Evolutionary conservation across 139 green algal genomes (phyloP).

Genomic region (Chlorella sp.): DNA sequence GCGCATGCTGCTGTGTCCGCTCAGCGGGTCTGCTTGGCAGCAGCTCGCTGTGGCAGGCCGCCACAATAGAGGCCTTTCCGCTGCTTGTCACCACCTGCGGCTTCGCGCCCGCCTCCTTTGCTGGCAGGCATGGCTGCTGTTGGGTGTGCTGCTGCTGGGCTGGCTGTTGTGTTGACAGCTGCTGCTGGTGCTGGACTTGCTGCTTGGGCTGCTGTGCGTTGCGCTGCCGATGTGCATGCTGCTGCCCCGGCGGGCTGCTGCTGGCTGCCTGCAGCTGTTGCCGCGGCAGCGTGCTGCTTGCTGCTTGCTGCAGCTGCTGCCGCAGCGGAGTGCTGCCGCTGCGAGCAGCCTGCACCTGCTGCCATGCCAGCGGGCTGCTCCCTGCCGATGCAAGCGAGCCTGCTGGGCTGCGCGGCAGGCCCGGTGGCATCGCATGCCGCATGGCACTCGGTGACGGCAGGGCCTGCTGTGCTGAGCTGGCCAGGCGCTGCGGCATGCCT

Average conservation of each 20-base stretch:
- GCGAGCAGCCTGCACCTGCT: neutral
- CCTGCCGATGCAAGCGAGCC: neutral
- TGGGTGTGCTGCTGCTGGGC: neutral
- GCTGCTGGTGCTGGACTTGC: neutral
- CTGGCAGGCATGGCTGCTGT: neutral
- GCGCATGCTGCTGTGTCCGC: neutral
- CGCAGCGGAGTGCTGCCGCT: neutral
- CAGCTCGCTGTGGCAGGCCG: too few species aligned
- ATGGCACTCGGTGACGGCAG: too few species aligned
- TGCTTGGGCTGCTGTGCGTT: neutral
- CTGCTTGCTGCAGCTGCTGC: neutral
- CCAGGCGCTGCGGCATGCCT: too few species aligned
- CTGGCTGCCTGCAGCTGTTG: neutral
- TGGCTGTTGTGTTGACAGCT: neutral
- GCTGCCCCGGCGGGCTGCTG: neutral
- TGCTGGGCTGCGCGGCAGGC: too few species aligned
- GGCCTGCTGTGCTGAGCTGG: too few species aligned
- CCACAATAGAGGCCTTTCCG: too few species aligned
- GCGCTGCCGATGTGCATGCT: neutral
- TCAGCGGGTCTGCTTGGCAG: too few species aligned
- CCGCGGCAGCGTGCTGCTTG: neutral
- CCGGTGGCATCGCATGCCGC: too few species aligned
- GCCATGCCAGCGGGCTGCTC: neutral
- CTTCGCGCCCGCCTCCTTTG: neutral
- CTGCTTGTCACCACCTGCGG: too few species aligned